Evolutionary conservation across 2,329 filamentous ascomycete species (phyloP).

Genomic region (Clathrospora elynae): DNA sequence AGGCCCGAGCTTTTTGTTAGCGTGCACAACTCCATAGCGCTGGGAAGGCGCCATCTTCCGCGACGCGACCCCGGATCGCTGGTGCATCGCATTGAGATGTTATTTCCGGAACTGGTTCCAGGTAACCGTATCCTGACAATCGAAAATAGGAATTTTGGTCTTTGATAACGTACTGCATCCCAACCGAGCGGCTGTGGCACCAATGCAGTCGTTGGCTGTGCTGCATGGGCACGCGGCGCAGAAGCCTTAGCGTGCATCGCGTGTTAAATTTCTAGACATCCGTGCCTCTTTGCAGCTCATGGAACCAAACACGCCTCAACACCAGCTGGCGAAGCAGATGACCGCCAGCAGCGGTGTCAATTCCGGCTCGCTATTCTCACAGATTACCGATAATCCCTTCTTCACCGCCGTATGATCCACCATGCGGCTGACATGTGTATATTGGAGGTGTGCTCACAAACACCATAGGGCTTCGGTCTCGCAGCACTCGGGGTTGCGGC

Average conservation of each 20-base stretch:
- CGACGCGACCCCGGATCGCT: conserved; percentile 21
- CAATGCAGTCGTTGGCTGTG: conserved; percentile 4
- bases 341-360: conserved; percentile 37
- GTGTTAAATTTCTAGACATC: conserved; percentile 19
- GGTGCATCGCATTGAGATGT: conserved; percentile 1
- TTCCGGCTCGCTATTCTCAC: conserved; percentile 50
- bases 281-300: conserved; percentile 23
- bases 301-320: conserved; percentile 47
- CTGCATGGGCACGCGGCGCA: conserved; percentile 10
- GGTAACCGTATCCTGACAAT: background rate
- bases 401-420: conserved; percentile 56
- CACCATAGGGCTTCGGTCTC: conserved; percentile 76
- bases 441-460: conserved; percentile 38
- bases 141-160: background rate
- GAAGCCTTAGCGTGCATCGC: conserved; percentile 25
- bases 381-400: conserved; percentile 58
- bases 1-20: conserved; percentile 30
- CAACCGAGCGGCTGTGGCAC: conserved; percentile 2
- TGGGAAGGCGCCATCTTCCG: conserved; percentile 23
- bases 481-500: conserved; percentile 83
- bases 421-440: conserved; percentile 52
- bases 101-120: background rate
- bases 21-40: conserved; percentile 25
- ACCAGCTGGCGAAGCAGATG: conserved; percentile 47
- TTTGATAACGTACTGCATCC: background rate